Conservation (phyloP, 768 basidiomycete genomes). For the Suillus americanus region DNA sequence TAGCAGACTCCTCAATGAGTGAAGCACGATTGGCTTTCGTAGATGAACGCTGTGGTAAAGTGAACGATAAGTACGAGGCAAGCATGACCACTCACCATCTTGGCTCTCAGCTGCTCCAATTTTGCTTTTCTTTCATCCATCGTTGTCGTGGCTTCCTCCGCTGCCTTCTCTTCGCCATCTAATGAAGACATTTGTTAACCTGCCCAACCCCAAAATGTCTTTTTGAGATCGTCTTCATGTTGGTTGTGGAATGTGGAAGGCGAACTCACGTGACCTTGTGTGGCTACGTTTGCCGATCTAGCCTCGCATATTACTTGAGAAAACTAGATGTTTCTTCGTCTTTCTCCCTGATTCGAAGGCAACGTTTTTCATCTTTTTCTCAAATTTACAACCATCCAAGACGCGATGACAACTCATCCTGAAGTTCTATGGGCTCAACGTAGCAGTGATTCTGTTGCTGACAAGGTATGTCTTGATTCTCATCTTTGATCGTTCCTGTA, state of each 20-base stretch:
- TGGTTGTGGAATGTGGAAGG: background rate
- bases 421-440: constrained; percentile 97
- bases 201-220: background rate
- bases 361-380: constrained; percentile 10
- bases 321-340: constrained; percentile 26
- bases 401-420: constrained; percentile 58
- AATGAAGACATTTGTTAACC: background rate
- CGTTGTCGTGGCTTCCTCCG: constrained; percentile 33
- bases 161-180: constrained; percentile 10
- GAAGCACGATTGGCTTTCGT: constrained; percentile 82
- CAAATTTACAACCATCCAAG: constrained; percentile 13
- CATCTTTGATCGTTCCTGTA: background rate
- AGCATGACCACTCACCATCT: constrained; percentile 56
- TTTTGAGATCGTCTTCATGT: background rate
- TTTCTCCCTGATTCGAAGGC: constrained; percentile 31
- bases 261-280: constrained; percentile 2
- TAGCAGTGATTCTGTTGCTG: constrained; percentile 60
- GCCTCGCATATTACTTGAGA: background rate
- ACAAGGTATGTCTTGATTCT: constrained; percentile 54
- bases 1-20: constrained; percentile 69
- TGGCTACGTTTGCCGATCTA: constrained; percentile 3
- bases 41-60: constrained; percentile 59
- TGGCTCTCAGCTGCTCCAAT: constrained; percentile 71
- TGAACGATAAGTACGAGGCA: constrained; percentile 3
- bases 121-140: constrained; percentile 78